Evolutionary conservation across 1,284 basidiomycete species (phyloP).

Genomic region (Gymnopus androsaceus): DNA sequence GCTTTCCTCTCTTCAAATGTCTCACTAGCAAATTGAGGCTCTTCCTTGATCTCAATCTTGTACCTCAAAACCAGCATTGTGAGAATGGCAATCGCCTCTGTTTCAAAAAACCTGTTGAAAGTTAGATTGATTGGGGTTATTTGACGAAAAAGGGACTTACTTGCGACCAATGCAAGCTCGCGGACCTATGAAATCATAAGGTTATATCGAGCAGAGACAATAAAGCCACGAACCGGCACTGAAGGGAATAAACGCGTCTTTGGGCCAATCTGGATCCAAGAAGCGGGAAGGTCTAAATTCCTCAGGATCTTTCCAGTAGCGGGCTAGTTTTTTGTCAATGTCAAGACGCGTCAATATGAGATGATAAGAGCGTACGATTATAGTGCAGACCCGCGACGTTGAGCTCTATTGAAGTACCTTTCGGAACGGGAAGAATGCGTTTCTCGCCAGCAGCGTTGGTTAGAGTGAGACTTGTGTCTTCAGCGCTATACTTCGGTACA

Average conservation of each 20-base stretch:
- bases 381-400: slow-evolving; percentile 48
- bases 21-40: slow-evolving; percentile 48
- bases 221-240: slow-evolving; percentile 46
- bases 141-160: slow-evolving; percentile 32
- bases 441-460: slow-evolving; percentile 39
- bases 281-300: slow-evolving; percentile 54
- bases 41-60: slow-evolving; percentile 52
- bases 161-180: slow-evolving; percentile 32
- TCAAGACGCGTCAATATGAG: slow-evolving; percentile 15
- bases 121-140: slow-evolving; percentile 10
- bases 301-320: slow-evolving; percentile 54
- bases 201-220: no score
- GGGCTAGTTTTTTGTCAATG: slow-evolving; percentile 39
- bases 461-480: slow-evolving; percentile 45
- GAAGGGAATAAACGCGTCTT: slow-evolving; percentile 56
- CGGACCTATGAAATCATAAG: no score
- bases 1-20: slow-evolving; percentile 46
- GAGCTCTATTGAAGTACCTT: slow-evolving; percentile 42
- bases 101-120: slow-evolving; percentile 44
- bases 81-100: slow-evolving; percentile 51
- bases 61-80: slow-evolving; percentile 49
- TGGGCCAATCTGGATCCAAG: slow-evolving; percentile 45
- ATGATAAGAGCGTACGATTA: slow-evolving; percentile 38
- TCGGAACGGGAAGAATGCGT: slow-evolving; percentile 43
- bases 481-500: slow-evolving; percentile 52